These are phyloP conservation scores for Cladosporium velox DNA, from an alignment of 2,329 filamentous ascomycete species.

Conservation along the genomic window DNA sequence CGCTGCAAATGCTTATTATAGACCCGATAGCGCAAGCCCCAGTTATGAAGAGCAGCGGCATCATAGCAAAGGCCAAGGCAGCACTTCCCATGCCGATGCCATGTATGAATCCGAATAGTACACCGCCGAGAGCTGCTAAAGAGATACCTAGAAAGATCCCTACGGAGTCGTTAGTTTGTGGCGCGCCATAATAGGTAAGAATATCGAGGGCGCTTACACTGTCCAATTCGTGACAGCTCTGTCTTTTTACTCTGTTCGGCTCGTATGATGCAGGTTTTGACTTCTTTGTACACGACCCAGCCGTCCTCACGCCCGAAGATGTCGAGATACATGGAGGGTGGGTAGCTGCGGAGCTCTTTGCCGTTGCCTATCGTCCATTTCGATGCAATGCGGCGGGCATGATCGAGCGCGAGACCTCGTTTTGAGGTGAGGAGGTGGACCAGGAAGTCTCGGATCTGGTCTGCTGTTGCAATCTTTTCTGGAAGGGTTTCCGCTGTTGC, in stretches of 20 bases:
- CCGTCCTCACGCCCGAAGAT: slow-evolving; percentile 27
- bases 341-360: slow-evolving; percentile 23
- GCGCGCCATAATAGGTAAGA: background rate
- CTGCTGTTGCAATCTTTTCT: slow-evolving; percentile 17
- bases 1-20: background rate
- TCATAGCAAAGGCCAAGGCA: background rate
- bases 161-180: background rate
- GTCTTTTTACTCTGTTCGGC: background rate
- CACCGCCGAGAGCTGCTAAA: background rate
- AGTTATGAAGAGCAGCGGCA: background rate
- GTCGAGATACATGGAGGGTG: slow-evolving; percentile 22
- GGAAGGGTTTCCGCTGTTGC: background rate
- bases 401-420: slow-evolving; percentile 1
- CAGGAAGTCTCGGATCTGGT: slow-evolving; percentile 25
- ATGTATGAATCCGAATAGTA: background rate
- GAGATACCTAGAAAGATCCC: background rate
- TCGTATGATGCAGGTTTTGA: background rate
- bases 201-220: background rate
- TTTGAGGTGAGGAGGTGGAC: slow-evolving; percentile 11
- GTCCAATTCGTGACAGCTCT: background rate
- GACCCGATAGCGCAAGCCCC: background rate
- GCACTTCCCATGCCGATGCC: background rate
- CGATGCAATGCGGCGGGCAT: slow-evolving; percentile 22
- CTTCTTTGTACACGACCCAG: slow-evolving; percentile 26
- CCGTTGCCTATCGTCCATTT: slow-evolving; percentile 27